Conservation (phyloP, 371 early-diverging fungal genomes). For the Mortierella sp. region DNA sequence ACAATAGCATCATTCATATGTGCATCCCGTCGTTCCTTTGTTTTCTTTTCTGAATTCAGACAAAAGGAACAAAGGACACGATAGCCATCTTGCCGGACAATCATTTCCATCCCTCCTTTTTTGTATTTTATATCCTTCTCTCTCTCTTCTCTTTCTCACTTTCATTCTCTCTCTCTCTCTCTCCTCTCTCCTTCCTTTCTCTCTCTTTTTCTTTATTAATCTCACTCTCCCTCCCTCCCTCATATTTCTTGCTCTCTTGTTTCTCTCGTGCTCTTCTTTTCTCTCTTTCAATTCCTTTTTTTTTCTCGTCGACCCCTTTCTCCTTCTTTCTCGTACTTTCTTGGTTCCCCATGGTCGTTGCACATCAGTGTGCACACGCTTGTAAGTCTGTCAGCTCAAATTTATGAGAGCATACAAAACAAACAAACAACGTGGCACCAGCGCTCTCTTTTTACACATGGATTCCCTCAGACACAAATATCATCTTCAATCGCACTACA, state of each 20-base stretch:
- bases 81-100: not conserved
- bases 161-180: not conserved
- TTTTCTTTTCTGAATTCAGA: too few relatives aligned
- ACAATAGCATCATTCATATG: too few relatives aligned
- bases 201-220: not conserved
- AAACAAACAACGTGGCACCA: not conserved
- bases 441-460: conserved; percentile 1
- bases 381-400: not conserved
- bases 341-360: conserved; percentile 4
- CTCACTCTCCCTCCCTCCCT: not conserved
- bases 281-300: not conserved
- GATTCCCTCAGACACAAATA: too few relatives aligned
- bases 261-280: not conserved
- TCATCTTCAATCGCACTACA: too few relatives aligned
- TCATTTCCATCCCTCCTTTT: not conserved
- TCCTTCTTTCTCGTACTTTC: not conserved
- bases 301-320: not conserved
- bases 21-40: too few relatives aligned
- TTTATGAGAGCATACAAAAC: conserved; percentile 1
- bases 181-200: not conserved
- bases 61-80: not conserved
- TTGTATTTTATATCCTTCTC: not conserved
- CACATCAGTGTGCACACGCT: not conserved
- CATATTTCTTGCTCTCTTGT: not conserved
- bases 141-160: not conserved